Percentiles rank a stretch among this genome's conserved stretches.
These are phyloP conservation scores for Eucalyptus erythrocorys DNA, from an alignment of 345 rosid species.

Conservation along the genomic window DNA sequence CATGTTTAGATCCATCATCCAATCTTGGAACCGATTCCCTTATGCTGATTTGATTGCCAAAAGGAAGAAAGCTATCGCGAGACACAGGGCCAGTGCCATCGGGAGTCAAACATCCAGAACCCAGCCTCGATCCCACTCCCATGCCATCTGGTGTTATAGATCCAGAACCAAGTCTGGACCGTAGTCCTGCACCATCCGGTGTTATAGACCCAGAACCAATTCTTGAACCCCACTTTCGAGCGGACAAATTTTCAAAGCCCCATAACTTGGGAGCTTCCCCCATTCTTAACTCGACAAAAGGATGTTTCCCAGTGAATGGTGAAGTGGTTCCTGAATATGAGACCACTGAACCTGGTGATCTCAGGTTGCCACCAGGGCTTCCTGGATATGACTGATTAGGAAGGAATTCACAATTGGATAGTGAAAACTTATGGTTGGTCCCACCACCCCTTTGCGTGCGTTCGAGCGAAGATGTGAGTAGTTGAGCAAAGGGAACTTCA, in stretches of 20 bases:
- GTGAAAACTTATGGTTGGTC: conserved; percentile 43
- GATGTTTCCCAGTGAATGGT: conserved; percentile 37
- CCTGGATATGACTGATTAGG: conserved; percentile 55
- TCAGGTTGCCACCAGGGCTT: conserved; percentile 82
- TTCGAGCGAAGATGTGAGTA: conserved; percentile 92
- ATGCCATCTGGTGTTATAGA: conserved; percentile 67
- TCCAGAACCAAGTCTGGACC: conserved; percentile 80
- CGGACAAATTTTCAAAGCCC: conserved; percentile 62
- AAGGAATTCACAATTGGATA: conserved; percentile 65
- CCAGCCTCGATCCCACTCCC: conserved; percentile 63
- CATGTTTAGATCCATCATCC: conserved; percentile 28
- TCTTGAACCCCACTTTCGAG: conserved; percentile 83
- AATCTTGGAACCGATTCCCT: conserved; percentile 35
- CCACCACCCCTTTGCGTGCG: conserved; percentile 63
- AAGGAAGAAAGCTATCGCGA: conserved; percentile 10
- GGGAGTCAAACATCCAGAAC: conserved; percentile 73
- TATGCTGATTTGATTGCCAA: conserved; percentile 28
- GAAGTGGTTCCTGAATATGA: conserved; percentile 92
- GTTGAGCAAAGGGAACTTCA: conserved; percentile 91
- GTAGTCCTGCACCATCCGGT: conserved; percentile 61
- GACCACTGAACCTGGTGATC: conserved; percentile 74
- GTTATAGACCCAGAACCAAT: conserved; percentile 79
- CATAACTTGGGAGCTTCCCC: conserved; percentile 63
- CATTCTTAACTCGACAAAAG: conserved; percentile 37
- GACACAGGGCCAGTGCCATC: conserved; percentile 37